Percentiles rank a stretch among this genome's conserved stretches.
phyloP scores from a whole-genome alignment of 352 stramenopile genomes.

The Globisporangium canariense region DNA sequence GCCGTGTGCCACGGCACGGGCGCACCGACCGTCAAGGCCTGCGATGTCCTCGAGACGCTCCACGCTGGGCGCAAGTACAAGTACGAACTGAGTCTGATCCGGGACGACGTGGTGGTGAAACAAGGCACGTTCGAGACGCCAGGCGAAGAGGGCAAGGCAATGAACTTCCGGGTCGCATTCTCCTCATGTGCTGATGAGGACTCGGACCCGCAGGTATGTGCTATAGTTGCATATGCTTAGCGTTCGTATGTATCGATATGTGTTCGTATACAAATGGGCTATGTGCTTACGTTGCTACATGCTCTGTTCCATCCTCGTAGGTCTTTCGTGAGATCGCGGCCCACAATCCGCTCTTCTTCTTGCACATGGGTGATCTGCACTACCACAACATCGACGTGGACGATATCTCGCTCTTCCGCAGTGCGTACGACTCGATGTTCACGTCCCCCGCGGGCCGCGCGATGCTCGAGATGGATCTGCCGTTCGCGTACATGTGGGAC shows the following conservation, averaged over 20 bases:
- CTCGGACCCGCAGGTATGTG: conserved; percentile 56
- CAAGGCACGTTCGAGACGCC: conserved; percentile 53
- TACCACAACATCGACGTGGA: conserved; percentile 83
- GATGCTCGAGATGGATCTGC: conserved; percentile 82
- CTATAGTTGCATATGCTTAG: conserved; percentile 6
- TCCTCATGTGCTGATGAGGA: conserved; percentile 80
- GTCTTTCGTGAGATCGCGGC: conserved; percentile 57
- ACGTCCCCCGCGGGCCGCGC: conserved; percentile 56
- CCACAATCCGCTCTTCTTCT: conserved; percentile 77
- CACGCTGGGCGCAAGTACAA: conserved; percentile 48
- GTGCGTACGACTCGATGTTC: conserved; percentile 72
- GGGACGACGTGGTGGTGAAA: conserved; percentile 28
- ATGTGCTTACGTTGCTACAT: conserved; percentile 6
- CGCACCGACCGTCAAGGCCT: conserved; percentile 41
- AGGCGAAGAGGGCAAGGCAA: conserved; percentile 32
- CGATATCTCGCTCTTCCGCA: conserved; percentile 50
- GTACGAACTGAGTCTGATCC: conserved; percentile 54
- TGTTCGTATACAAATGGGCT: conserved; percentile 7
- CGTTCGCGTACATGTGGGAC: conserved; percentile 89
- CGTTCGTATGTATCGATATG: background rate
- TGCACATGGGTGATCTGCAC: conserved; percentile 88
- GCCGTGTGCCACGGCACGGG: conserved; percentile 28
- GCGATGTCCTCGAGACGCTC: conserved; percentile 42
- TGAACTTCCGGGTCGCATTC: conserved; percentile 73
- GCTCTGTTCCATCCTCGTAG: conserved; percentile 14